Evolutionary conservation across 1,284 basidiomycete genomes (phyloP).

Genomic region (Heterobasidion occidentale): DNA sequence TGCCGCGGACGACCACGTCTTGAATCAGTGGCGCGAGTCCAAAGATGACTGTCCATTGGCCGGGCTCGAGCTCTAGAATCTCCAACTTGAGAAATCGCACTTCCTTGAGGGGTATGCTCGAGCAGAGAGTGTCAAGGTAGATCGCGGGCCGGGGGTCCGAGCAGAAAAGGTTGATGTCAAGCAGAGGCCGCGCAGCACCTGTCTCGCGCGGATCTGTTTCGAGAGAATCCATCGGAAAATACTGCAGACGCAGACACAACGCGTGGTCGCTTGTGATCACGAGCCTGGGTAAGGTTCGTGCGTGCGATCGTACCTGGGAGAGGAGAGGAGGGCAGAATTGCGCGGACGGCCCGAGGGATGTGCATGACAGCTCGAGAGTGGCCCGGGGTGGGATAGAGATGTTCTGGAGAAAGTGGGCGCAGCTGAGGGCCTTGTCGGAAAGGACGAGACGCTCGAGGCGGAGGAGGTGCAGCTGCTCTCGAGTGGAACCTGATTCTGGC

Average conservation of each 20-base stretch:
- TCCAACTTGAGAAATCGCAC: neutral
- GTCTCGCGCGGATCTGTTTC: neutral
- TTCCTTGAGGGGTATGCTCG: neutral
- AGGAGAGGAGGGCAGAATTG: neutral
- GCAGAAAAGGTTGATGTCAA: neutral
- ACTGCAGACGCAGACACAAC: too few relatives aligned
- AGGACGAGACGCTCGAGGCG: neutral
- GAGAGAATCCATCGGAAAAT: neutral
- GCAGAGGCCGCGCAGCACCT: neutral
- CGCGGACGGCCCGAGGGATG: neutral
- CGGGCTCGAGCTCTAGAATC: neutral
- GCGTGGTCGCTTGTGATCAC: neutral
- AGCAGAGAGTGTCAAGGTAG: neutral
- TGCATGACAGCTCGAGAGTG: conserved; percentile 1
- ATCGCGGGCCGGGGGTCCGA: neutral
- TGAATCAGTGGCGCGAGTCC: neutral
- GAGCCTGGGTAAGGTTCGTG: neutral
- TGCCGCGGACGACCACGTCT: neutral
- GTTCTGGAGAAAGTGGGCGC: neutral
- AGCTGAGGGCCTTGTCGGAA: neutral
- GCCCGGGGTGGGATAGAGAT: neutral
- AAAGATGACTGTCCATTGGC: neutral
- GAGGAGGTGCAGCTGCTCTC: neutral
- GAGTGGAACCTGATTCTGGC: neutral
- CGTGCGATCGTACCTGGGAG: neutral